These are phyloP conservation scores for Torulaspora microellipsoides DNA, from an alignment of 805 yeast genomes.

Conservation along the genomic window DNA sequence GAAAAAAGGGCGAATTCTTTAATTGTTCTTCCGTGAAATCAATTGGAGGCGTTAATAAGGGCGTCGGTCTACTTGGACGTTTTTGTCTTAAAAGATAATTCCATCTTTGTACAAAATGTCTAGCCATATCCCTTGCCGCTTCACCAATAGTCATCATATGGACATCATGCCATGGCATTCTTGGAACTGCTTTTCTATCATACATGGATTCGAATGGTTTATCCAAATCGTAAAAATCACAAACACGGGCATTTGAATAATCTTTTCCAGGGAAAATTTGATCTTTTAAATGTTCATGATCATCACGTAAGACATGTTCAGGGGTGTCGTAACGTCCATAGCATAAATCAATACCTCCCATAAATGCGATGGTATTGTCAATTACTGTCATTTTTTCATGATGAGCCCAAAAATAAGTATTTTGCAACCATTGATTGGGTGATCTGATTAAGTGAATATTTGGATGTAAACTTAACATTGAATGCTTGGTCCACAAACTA, in stretches of 20 bases:
- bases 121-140: conserved; percentile 83
- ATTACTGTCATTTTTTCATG: conserved; percentile 88
- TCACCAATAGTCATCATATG: conserved; percentile 95
- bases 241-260: conserved; percentile 90
- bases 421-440: conserved; percentile 90
- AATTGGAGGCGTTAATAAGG: conserved; percentile 86
- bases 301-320: conserved; percentile 87
- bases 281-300: conserved; percentile 43
- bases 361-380: conserved; percentile 82
- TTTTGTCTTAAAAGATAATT: conserved; percentile 88
- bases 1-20: conserved; percentile 43
- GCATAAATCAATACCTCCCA: conserved; percentile 95
- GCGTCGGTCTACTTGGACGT: conserved; percentile 90
- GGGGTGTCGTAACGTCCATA: conserved; percentile 96
- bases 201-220: conserved; percentile 90
- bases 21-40: conserved; percentile 75
- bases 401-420: conserved; percentile 97
- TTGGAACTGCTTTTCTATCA: conserved; percentile 71
- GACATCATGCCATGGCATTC: conserved; percentile 99
- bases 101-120: conserved; percentile 98
- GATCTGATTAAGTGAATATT: conserved; percentile 89
- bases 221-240: conserved; percentile 76
- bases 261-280: conserved; percentile 93
- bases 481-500: conserved; percentile 90
- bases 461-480: conserved; percentile 75